These are phyloP conservation scores for Pistacia atlantica DNA, from an alignment of 345 rosid genomes.

Conservation along the genomic window DNA sequence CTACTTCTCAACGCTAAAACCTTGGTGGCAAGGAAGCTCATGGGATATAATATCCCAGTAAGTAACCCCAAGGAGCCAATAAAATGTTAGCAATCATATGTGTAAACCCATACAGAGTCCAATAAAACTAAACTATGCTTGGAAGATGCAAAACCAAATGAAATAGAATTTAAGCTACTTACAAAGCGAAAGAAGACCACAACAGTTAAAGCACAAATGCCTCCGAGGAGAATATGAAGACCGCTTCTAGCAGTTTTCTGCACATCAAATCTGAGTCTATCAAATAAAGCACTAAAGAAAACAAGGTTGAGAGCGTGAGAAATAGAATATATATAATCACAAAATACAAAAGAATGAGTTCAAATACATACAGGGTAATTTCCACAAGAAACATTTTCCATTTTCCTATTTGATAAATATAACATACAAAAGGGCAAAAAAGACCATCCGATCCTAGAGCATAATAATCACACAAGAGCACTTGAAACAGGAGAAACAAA, in stretches of 20 bases:
- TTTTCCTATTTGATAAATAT: not conserved
- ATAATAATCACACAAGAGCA: not conserved
- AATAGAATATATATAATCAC: not conserved
- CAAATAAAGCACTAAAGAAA: not conserved
- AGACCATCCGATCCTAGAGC: not conserved
- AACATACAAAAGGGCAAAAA: not conserved
- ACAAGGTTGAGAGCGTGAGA: not conserved
- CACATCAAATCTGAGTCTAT: slow-evolving; percentile 18
- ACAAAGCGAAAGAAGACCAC: slow-evolving; percentile 96
- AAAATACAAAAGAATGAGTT: not conserved
- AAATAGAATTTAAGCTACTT: slow-evolving; percentile 33
- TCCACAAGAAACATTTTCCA: not conserved
- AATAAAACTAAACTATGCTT: slow-evolving; percentile 7
- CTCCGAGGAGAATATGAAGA: slow-evolving; percentile 89
- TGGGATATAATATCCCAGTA: too few species aligned
- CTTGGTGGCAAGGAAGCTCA: too few species aligned
- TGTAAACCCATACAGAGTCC: not conserved
- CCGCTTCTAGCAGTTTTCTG: slow-evolving; percentile 95
- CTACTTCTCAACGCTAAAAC: too few species aligned
- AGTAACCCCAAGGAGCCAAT: not conserved
- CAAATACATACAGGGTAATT: not conserved
- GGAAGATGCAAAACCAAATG: slow-evolving; percentile 9
- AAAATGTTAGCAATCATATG: not conserved
- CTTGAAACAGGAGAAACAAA: not conserved
- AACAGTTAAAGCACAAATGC: slow-evolving; percentile 82